Conservation (phyloP, 2,329 filamentous ascomycete genomes). For the Diaporthe longicolla region DNA sequence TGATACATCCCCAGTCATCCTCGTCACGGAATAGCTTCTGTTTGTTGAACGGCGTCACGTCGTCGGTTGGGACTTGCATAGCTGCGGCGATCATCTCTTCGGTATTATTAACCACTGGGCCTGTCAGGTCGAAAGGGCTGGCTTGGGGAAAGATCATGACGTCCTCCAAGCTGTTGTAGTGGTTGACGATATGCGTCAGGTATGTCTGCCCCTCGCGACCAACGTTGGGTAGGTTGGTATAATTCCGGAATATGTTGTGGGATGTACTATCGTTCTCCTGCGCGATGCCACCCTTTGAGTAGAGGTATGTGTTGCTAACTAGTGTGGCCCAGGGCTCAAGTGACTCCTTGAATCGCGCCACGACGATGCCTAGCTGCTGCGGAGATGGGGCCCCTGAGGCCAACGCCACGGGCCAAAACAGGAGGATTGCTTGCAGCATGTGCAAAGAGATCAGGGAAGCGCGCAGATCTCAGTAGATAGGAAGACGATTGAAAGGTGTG, state of each 20-base stretch:
- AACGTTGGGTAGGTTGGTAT: slow-evolving; percentile 38
- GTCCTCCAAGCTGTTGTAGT: slow-evolving; percentile 42
- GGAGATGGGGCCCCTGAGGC: neutral
- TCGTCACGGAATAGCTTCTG: slow-evolving; percentile 36
- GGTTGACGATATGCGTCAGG: slow-evolving; percentile 37
- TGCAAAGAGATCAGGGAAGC: neutral
- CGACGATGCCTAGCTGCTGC: slow-evolving; percentile 38
- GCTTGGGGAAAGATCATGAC: slow-evolving; percentile 43
- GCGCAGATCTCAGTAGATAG: too few species aligned
- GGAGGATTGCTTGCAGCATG: neutral
- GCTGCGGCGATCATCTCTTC: slow-evolving; percentile 40
- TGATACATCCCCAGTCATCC: slow-evolving; percentile 40
- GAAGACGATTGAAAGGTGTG: neutral
- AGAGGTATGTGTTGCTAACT: slow-evolving; percentile 40
- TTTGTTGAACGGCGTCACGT: slow-evolving; percentile 43
- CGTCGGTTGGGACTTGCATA: slow-evolving; percentile 21
- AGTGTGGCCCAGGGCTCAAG: slow-evolving; percentile 40
- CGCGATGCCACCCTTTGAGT: slow-evolving; percentile 40
- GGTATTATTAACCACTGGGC: slow-evolving; percentile 31
- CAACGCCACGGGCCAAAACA: neutral
- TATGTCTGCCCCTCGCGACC: slow-evolving; percentile 42
- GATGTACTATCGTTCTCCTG: slow-evolving; percentile 40
- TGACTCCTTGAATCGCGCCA: slow-evolving; percentile 41
- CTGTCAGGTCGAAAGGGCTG: slow-evolving; percentile 39
- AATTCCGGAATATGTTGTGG: slow-evolving; percentile 41